Base-by-base conservation (phyloP, 805 yeast species). In the Candida pseudofarinosa region DNA sequence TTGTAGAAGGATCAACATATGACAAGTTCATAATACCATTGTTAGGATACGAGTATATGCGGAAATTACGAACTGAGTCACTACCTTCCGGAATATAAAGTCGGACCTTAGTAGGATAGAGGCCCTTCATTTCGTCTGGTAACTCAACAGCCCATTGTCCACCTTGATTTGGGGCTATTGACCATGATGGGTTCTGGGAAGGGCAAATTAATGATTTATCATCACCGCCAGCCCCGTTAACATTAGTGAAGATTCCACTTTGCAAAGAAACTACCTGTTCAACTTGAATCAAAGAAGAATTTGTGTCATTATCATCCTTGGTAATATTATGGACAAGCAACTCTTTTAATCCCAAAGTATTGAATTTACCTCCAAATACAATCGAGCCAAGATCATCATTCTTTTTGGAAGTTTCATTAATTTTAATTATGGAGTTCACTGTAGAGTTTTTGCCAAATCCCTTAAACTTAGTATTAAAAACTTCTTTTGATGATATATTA, bases 21-120 rank as follows among this genome's bases (percentile, higher is more conserved):
- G 95, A 80, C 49, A 93, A 61, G 59, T 93, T 93, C 96, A 93
- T 86, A 47, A 91, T 91, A 50, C 97, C 88, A 51, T 82, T 76
- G 10, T 89, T 74, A 0, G 97, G 97, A 41, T 75, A 65, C 0
- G 96, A 81, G 33, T 84, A 67, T 4, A 93, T 67, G 54, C 97
- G 75, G 59, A 90, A 93, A 5, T 74, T 45, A 38, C 81, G 71
- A 4, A 81, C 74, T 12, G 82, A 79, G 40, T 74, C 71, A 31
- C 67, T 69, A 7, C 68, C 65, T 4, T 58, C 58, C 0, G 91
- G 79, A 48, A 87, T 81, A 59, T 79, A 85, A 3, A 93, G 56
- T 41, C 97, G 68, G 12, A 88, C 69, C 50, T 85, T 85, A 0
- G 91, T 76, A 1, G 97, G 95, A 3, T 65, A 59, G 20, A 81